phyloP scores from a whole-genome alignment of 345 rosid genomes.

The Syzygium jambos region DNA sequence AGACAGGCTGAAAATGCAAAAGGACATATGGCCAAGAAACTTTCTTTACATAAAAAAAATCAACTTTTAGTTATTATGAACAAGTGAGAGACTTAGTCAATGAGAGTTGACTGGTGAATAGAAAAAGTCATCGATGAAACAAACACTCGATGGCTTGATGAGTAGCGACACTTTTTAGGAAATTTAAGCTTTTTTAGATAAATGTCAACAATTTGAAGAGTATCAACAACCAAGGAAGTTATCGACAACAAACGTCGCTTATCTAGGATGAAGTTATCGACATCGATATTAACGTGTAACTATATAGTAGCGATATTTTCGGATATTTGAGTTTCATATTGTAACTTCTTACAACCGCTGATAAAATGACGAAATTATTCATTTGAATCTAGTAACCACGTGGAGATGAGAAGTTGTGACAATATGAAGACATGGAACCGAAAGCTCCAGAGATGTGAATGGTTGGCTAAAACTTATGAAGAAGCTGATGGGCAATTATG shows the following conservation, averaged over 20 bases:
- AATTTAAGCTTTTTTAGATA: fast-evolving
- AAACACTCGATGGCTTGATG: not conserved
- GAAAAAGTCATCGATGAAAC: not conserved
- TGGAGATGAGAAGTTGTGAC: not conserved
- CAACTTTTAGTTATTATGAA: not conserved
- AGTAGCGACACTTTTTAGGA: no score
- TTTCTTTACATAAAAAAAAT: not conserved
- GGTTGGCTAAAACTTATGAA: not conserved
- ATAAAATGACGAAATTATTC: not conserved
- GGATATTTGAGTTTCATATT: not conserved
- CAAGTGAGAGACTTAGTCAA: not conserved
- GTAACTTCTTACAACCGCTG: not conserved
- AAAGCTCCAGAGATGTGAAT: not conserved
- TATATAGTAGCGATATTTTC: not conserved
- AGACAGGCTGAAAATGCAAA: not conserved
- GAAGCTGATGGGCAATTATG: not conserved
- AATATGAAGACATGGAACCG: not conserved
- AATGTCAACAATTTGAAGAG: not conserved
- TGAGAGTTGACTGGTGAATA: not conserved
- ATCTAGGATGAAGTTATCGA: not conserved
- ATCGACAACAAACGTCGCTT: not conserved
- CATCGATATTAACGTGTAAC: not conserved
- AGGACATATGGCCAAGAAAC: not conserved
- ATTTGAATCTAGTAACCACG: not conserved
- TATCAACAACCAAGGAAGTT: not conserved